Evolutionary conservation across 2,329 filamentous ascomycete species (phyloP), one percentile per base, ranked within the genome.

Genomic region (Colletotrichum navitas): DNA sequence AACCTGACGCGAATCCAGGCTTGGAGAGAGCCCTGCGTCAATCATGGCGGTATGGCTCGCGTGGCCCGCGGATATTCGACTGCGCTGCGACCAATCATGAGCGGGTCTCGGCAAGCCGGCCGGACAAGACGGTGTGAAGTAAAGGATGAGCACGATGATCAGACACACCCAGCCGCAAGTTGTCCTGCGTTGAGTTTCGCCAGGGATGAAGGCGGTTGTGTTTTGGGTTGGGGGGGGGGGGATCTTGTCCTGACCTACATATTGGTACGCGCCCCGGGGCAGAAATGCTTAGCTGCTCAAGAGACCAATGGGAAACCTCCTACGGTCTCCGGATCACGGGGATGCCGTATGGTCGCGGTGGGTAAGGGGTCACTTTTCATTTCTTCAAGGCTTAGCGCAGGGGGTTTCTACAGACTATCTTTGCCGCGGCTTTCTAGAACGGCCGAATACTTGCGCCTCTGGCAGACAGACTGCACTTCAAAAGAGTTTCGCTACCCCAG

Each of bases 91-190:
- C 51, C 43, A 18, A 14, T 29, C 29, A 45, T 36, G 51, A 32
- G 51, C 34, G n/a, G 43, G 39, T 21, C 26, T 54, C 52, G 43
- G 56, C 24, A 39, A 16, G 39, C 45, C 54, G 65, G 43, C 59
- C 45, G 32, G 24, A 12, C 43, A 34, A 45, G 39, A 29, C 52
- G 39, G 54, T 51, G 65, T 47, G 36, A 34, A 63, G 12, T 47
- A 59, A 54, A 62, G 61, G 55, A 62, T 62, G 66, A 72, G 67
- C 61, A 62, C 61, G 70, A 71, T 71, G 66, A 72, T 72, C 70
- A 72, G 55, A 72, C 70, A 72, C 21, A 71, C n/a, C 24, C 55
- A 66, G 70, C 70, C 66, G 61, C 70, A 71, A 61, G 26, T 68
- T 64, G 65, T 68, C 45, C 47, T 68, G 34, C 24, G 59, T 47